Evolutionary conservation across 2,329 filamentous ascomycete genomes (phyloP), one percentile per base, ranked within the genome.

Genomic region (Fusarium nanum): DNA sequence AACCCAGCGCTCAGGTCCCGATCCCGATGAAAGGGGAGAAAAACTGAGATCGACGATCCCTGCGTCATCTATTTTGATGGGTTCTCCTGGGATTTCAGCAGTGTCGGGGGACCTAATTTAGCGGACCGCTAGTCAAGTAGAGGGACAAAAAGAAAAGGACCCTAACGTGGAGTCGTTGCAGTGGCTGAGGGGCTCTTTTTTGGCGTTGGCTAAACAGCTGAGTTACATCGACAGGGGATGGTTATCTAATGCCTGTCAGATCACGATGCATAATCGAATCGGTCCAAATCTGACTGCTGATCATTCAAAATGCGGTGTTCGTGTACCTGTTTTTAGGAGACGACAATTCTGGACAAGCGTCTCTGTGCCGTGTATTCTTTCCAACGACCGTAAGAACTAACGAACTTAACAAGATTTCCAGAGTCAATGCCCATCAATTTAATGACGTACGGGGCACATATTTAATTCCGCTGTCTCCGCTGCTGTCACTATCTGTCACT

Each of bases 1-100:
- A 16, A 41, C 40, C 32, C 50, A 56, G 25, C 52, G 52, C 50
- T 60, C 57, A 60, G 52, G 57, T 37, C 57, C 49, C 57, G 57
- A 60, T 60, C 52, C 42, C 50, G 25, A 56, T 27, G 32, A 47
- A 45, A 57, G 57, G 52, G 34, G 57, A 42, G 11, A 48, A 18
- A 12, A 1, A 27, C 34, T 20, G 18, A 18, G 32, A 60, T 60
- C 57, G 57, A 53, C 44, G 52, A 57, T 60, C 42, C 30, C 18
- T 47, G 42, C 57, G 57, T 60, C 57, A 60, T 57, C 42, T 16
- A 2, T n/a, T 53, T 52, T 27, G 22, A 27, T 11, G 3, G 10
- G 11, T 20, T 40, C 23, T 9, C 6, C 28, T 30, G 7, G 28
- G 28, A 30, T 30, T 30, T 30, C 28, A 30, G 16, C 18, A 37